Evolutionary conservation across 495 filamentous ascomycete genomes (phyloP), one percentile per base, ranked within the genome.

Genomic region (Trichoderma reesei): DNA sequence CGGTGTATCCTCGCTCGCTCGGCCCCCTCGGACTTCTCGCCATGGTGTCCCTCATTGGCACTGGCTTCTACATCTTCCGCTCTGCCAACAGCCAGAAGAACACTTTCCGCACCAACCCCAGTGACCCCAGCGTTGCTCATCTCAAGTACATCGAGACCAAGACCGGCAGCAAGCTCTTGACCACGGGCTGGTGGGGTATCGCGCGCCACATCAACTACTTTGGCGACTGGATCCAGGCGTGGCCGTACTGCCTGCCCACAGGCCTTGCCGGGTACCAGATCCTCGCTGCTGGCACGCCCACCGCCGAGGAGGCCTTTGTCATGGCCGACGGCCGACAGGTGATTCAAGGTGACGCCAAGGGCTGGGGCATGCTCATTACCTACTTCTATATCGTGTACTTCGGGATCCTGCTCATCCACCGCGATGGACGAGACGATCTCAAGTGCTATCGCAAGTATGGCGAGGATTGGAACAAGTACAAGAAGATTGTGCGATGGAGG

Each of bases 361-460:
- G 90, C 3, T 93, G 86, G 85, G 91, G 89, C 39, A 92, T 91
- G 72, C 74, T 93, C 16, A 79, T 98, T 69, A 96, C 93, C 0
- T 98, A 98, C 78, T 98, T 98, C 73, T 98, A 94, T 77, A 76
- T 98, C 63, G 65, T 95, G 14, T 98, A 98, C 77, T 98, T 98
- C 76, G 92, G 88, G 1, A 75, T 96, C 34, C 75, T 98, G 65
- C 81, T 98, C 14, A 76, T 98, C 63, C 94, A 98, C 72, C 88
- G 94, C n/a, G 91, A 96, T 70, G 78, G 86, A 65, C 82, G 93
- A 68, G 94, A 98, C 69, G 94, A 98, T 67, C 88, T 90, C 73
- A 96, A 96, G 81, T 98, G 95, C 76, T 76, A 82, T 67, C 81
- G 79, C 70, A 98, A 98, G 80, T 98, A 98, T 73, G 95, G 95